Evolutionary conservation across 2,329 filamentous ascomycete species (phyloP), one percentile per base, ranked within the genome.

Genomic region (Venturia carpophila): DNA sequence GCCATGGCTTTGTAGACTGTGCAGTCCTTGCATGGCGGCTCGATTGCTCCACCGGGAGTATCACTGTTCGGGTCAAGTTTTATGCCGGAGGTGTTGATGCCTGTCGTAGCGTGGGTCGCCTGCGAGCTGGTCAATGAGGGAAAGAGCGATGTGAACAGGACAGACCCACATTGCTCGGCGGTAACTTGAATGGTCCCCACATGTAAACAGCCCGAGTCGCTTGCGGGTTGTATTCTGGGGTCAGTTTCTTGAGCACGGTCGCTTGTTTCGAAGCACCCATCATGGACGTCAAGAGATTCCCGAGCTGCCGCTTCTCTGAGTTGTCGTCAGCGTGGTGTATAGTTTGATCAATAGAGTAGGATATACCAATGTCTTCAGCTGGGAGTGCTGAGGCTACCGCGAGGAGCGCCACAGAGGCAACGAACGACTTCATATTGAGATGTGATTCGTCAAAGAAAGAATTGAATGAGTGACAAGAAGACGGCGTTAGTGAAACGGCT

Each of bases 21-120:
- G 30, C 61, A 63, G 61, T 49, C 61, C 11, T 42, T 63, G 27
- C 61, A 63, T 15, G 61, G 61, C 13, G 61, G 61, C 19, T 42
- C 37, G n/a, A 63, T 63, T 11, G n/a, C 37, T 21, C 61, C 61
- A n/a, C 42, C 42, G 10, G 42, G 61, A n/a, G 42, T 47, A 15
- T 63, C 61, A 34, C 61, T 63, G n/a, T 47, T 63, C 15, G 61
- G 61, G 21, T 63, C 61, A 9, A 63, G 61, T 24, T 63, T 63
- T 1, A 63, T 63, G 19, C 61, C 61, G 21, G 47, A 52, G 34
- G 19, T 63, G 41, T 39, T 49, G 5, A 63, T 15, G 41, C 61
- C 61, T 27, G 61, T 52, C 10, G 21, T 4, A 27, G 9, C 47
- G 6, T 52, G 47, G 11, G 47, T 52, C 3, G 47, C 47, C 47